Conservation (phyloP, 202 grass and related monocot genomes). For the Zizania palustris region DNA sequence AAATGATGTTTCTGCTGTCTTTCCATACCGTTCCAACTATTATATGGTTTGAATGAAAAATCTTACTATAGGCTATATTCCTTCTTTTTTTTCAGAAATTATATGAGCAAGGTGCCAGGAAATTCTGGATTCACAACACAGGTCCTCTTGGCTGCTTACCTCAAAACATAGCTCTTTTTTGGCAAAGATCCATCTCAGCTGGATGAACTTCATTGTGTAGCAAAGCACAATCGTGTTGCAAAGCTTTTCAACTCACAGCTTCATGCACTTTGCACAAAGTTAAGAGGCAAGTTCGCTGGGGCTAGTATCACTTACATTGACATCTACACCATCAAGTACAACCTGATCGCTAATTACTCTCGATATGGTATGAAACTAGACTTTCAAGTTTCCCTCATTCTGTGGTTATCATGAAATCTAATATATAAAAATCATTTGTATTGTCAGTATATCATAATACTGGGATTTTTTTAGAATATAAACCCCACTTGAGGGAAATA, state of each 20-base stretch:
- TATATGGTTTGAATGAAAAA: conserved; percentile 8
- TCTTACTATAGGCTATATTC: background rate
- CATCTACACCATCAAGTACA: conserved; percentile 82
- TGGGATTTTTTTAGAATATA: background rate
- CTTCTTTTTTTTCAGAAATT: conserved; percentile 62
- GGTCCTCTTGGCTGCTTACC: conserved; percentile 93
- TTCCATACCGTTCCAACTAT: conserved; percentile 5
- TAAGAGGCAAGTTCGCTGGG: conserved; percentile 62
- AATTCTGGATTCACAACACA: conserved; percentile 99
- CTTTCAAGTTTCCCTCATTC: conserved; percentile 4
- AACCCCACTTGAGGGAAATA: conserved; percentile 11
- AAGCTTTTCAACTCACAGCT: conserved; percentile 91
- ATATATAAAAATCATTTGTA: conserved; percentile 6
- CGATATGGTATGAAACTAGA: conserved; percentile 68
- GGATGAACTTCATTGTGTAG: conserved; percentile 78
- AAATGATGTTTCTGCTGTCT: background rate
- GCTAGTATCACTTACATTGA: conserved; percentile 87
- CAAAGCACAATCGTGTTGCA: conserved; percentile 78
- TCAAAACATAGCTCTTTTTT: conserved; percentile 80
- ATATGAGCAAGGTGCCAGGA: conserved; percentile 89
- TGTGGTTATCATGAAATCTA: background rate
- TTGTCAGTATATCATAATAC: background rate
- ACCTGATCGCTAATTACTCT: conserved; percentile 78
- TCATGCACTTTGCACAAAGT: conserved; percentile 82
- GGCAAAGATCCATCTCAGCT: conserved; percentile 85